phyloP scores from a whole-genome alignment of 2,329 filamentous ascomycete genomes.

The Cercospora zeae-maydis region DNA sequence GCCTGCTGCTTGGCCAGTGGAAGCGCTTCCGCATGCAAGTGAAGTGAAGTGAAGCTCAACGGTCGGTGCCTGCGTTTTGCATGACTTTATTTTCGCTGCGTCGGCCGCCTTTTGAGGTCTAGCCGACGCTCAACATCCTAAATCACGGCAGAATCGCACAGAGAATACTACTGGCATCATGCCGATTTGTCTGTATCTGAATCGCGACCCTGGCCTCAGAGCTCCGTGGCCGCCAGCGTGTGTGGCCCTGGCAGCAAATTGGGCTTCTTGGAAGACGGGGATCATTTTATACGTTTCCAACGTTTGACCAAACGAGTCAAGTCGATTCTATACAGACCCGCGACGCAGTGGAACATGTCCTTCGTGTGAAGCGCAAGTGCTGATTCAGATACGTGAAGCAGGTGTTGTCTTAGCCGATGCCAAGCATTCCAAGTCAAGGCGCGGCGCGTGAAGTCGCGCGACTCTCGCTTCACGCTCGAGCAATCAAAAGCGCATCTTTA shows the following conservation, averaged over 20 bases:
- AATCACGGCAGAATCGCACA: background rate
- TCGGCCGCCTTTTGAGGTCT: background rate
- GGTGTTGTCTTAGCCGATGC: background rate
- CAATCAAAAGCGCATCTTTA: background rate
- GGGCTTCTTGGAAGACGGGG: background rate
- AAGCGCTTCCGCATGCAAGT: background rate
- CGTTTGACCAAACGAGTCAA: background rate
- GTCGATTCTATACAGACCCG: background rate
- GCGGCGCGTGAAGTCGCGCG: background rate
- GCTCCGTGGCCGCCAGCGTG: background rate
- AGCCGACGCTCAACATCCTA: too few relatives aligned
- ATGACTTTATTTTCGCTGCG: background rate
- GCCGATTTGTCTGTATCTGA: background rate
- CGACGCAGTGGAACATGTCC: background rate
- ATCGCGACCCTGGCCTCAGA: background rate
- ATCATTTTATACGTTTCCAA: background rate
- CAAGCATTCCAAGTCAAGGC: background rate
- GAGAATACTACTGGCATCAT: background rate
- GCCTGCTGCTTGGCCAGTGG: background rate
- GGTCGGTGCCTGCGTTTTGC: background rate
- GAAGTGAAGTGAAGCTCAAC: slow-evolving; percentile 1
- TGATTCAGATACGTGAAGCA: background rate
- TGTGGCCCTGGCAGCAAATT: background rate
- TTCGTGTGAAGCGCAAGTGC: background rate
- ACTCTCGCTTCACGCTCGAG: background rate